phyloP scores from a whole-genome alignment of 2,329 filamentous ascomycete genomes.

The Talaromyces sp. region DNA sequence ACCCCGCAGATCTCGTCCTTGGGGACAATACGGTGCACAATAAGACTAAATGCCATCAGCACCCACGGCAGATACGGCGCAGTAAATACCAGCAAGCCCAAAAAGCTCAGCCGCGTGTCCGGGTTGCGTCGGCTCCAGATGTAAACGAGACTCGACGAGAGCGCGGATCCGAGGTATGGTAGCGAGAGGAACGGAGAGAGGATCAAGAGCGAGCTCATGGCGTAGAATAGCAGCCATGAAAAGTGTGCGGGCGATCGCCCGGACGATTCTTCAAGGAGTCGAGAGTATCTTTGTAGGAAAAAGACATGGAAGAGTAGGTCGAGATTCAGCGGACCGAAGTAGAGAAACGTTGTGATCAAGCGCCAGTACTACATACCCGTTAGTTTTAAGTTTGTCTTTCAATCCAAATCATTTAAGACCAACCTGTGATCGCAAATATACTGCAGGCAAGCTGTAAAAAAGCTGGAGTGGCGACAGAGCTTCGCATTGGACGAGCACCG shows the following conservation, averaged over 20 bases:
- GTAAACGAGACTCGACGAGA: conserved; percentile 91
- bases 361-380: conserved; percentile 78
- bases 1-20: conserved; percentile 97
- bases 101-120: conserved; percentile 80
- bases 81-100: conserved; percentile 85
- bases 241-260: conserved; percentile 88
- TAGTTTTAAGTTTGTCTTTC: neutral
- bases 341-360: conserved; percentile 91
- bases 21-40: conserved; percentile 84
- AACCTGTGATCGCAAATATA: conserved; percentile 90
- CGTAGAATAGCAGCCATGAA: conserved; percentile 88
- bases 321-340: conserved; percentile 90
- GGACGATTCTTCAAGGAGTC: conserved; percentile 91
- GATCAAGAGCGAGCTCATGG: conserved; percentile 70
- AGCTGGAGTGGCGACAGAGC: conserved; percentile 90
- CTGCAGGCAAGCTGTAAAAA: conserved; percentile 91
- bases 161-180: conserved; percentile 87
- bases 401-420: conserved; percentile 20
- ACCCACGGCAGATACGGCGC: conserved; percentile 97
- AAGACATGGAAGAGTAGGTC: conserved; percentile 97
- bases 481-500: conserved; percentile 86
- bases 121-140: conserved; percentile 97
- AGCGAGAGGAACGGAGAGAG: conserved; percentile 85
- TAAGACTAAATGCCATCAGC: conserved; percentile 82
- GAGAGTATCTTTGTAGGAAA: conserved; percentile 94